A percentile compares a stretch with the other conserved stretches of the same genome.
Conservation (phyloP, 495 filamentous ascomycete genomes). For the Neurospora sp. region DNA sequence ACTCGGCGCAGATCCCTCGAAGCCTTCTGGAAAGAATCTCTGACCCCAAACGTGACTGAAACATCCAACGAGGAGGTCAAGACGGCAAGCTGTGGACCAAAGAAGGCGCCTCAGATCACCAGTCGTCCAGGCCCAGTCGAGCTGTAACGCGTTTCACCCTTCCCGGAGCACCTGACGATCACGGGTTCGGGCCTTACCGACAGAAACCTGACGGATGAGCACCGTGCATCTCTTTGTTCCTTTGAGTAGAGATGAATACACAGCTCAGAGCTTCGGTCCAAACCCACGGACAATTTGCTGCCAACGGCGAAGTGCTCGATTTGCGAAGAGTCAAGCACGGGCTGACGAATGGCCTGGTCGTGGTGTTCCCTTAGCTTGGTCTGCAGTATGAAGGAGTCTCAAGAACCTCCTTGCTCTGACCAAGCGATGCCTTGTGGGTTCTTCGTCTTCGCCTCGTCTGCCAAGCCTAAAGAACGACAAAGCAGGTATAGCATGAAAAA, state of each 20-base stretch:
- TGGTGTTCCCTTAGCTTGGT: neutral
- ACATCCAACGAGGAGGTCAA: neutral
- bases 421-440: neutral
- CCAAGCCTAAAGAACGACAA: neutral
- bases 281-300: neutral
- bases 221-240: neutral
- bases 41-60: neutral
- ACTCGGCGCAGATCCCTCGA: neutral
- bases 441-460: neutral
- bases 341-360: neutral
- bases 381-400: neutral
- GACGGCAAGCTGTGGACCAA: neutral
- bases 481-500: neutral
- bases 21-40: neutral
- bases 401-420: neutral
- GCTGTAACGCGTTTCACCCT: neutral
- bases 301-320: neutral
- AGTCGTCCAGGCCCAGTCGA: neutral
- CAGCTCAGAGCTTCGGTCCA: neutral
- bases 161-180: neutral
- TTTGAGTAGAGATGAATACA: no score
- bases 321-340: neutral
- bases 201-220: neutral
- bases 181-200: neutral
- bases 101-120: neutral